These are phyloP conservation scores for Penicillium odoratum DNA, from an alignment of 495 filamentous ascomycete species.

Conservation along the genomic window DNA sequence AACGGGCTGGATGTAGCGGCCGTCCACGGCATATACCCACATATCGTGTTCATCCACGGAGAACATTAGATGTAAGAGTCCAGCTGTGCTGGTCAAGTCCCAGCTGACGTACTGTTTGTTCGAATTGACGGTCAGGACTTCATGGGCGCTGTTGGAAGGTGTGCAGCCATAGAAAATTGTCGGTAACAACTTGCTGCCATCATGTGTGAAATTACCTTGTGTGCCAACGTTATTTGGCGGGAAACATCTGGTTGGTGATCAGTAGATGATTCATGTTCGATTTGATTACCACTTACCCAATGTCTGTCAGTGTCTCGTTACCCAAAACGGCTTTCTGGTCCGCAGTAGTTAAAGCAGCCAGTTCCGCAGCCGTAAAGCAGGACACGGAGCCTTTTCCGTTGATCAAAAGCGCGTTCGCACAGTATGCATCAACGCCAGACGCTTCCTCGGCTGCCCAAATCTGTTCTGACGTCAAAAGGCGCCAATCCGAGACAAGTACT, in stretches of 20 bases:
- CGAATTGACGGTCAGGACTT: slow-evolving; percentile 30
- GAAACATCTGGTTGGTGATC: slow-evolving; percentile 17
- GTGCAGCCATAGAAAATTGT: slow-evolving; percentile 35
- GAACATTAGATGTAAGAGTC: slow-evolving; percentile 25
- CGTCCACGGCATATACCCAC: slow-evolving; percentile 46
- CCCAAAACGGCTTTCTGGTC: slow-evolving; percentile 27
- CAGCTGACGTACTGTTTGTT: slow-evolving; percentile 30
- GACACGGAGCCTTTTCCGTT: slow-evolving; percentile 56
- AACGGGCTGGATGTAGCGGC: slow-evolving; percentile 38
- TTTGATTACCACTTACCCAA: slow-evolving; percentile 37
- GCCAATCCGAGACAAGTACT: slow-evolving; percentile 57
- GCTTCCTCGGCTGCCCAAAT: slow-evolving; percentile 38
- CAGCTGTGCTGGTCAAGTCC: slow-evolving; percentile 33
- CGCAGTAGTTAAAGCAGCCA: slow-evolving; percentile 35
- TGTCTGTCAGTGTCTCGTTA: slow-evolving; percentile 43
- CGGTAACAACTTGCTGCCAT: slow-evolving; percentile 21
- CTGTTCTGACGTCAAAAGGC: slow-evolving; percentile 49
- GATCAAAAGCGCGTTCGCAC: slow-evolving; percentile 53
- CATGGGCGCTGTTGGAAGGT: slow-evolving; percentile 28
- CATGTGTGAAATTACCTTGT: slow-evolving; percentile 24
- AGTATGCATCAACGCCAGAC: slow-evolving; percentile 41
- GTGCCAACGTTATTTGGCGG: slow-evolving; percentile 17
- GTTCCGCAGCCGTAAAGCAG: slow-evolving; percentile 40
- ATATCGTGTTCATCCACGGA: slow-evolving; percentile 45
- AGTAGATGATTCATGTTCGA: not conserved